Percentiles rank a stretch among this genome's conserved stretches.
Evolutionary conservation across 148 eudicot species (phyloP).

Genomic region (Talinum fruticosum): DNA sequence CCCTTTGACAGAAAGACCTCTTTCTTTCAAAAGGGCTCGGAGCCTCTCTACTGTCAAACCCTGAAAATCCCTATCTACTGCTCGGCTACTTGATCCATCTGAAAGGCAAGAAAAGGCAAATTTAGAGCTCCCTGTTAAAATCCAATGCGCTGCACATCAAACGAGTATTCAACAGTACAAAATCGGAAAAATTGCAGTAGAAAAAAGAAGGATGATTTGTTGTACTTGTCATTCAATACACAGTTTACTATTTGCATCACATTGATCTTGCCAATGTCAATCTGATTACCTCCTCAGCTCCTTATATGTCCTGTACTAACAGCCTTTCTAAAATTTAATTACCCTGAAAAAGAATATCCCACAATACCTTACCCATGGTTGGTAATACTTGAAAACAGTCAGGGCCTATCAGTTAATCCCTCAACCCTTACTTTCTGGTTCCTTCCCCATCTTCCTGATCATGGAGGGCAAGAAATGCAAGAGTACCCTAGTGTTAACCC

Average conservation of each 20-base stretch:
- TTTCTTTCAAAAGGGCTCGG: conserved; percentile 73
- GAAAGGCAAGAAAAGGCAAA: conserved; percentile 19
- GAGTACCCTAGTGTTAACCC: no score
- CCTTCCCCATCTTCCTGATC: neutral
- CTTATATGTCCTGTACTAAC: no score
- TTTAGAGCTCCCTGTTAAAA: neutral
- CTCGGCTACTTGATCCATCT: conserved; percentile 52
- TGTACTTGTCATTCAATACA: no score
- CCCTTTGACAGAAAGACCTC: conserved; percentile 67
- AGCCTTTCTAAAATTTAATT: no score
- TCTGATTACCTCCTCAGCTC: no score
- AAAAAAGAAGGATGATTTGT: neutral
- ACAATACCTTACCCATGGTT: neutral
- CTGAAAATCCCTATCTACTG: conserved; percentile 43
- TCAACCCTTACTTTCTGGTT: neutral
- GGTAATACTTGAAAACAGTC: neutral
- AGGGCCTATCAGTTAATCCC: neutral
- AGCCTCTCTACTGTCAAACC: conserved; percentile 77
- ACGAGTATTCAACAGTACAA: neutral
- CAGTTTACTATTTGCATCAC: no score
- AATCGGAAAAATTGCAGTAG: neutral
- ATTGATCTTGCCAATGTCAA: no score
- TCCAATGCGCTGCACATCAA: neutral
- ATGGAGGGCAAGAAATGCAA: neutral
- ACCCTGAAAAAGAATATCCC: no score